Conservation (phyloP, 441 rosid genomes). For the Aleurites moluccanus region DNA sequence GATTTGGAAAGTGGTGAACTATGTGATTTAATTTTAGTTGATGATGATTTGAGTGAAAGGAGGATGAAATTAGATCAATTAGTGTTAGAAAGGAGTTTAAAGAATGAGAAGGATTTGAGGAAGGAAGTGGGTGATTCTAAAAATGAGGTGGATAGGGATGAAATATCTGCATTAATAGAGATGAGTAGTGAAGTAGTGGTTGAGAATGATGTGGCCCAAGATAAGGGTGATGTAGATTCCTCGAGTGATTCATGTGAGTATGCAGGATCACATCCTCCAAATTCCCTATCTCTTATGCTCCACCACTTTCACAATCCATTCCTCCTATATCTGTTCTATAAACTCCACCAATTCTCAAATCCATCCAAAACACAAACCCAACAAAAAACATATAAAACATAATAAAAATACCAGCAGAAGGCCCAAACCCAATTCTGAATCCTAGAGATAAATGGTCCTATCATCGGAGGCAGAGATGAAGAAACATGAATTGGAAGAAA, state of each 20-base stretch:
- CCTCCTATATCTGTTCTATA: too few relatives aligned
- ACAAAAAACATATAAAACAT: too few relatives aligned
- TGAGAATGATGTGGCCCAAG: slow-evolving; percentile 37
- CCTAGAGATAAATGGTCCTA: too few relatives aligned
- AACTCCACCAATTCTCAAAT: too few relatives aligned
- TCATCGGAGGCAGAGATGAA: too few relatives aligned
- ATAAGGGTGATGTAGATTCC: slow-evolving; percentile 56
- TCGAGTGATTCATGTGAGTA: slow-evolving; percentile 64
- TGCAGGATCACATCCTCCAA: too few relatives aligned
- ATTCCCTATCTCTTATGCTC: too few relatives aligned
- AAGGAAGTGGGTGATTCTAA: slow-evolving; percentile 34
- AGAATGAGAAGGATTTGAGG: slow-evolving; percentile 27
- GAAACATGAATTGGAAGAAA: too few relatives aligned
- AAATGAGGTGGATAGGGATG: slow-evolving; percentile 36
- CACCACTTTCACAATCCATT: too few relatives aligned
- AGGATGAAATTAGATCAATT: slow-evolving; percentile 52
- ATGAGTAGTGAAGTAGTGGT: slow-evolving; percentile 30
- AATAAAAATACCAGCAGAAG: too few relatives aligned
- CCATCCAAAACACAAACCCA: too few relatives aligned
- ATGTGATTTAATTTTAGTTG: slow-evolving; percentile 52
- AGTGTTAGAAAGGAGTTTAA: slow-evolving; percentile 35
- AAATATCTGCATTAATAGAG: slow-evolving; percentile 35
- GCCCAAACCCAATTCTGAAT: too few relatives aligned
- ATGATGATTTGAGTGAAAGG: slow-evolving; percentile 50
- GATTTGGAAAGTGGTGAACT: slow-evolving; percentile 74